These are phyloP conservation scores for Corynespora cassiicola DNA, from an alignment of 2,329 filamentous ascomycete species.

Conservation along the genomic window DNA sequence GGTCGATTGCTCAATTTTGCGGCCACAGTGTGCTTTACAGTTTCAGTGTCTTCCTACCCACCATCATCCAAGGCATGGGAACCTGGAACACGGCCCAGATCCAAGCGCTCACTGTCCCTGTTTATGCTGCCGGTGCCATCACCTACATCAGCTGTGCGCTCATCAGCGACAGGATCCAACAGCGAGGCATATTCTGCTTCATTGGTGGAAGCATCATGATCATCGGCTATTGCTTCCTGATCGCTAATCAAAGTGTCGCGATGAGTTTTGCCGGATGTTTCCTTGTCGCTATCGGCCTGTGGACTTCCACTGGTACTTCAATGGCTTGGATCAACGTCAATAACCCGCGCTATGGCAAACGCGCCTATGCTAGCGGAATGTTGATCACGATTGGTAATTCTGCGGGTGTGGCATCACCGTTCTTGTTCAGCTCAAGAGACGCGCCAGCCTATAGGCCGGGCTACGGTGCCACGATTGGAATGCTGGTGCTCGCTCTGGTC, in stretches of 20 bases:
- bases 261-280: slow-evolving; percentile 35
- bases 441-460: slow-evolving; percentile 25
- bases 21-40: slow-evolving; percentile 1
- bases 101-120: slow-evolving; percentile 4
- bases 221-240: too few species aligned
- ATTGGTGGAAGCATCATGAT: too few species aligned
- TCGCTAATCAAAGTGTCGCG: slow-evolving; percentile 8
- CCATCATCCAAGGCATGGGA: too few species aligned
- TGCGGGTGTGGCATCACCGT: slow-evolving; percentile 14
- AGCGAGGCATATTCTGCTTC: too few species aligned
- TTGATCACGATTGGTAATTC: slow-evolving; percentile 38
- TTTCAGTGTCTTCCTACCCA: slow-evolving; percentile 2
- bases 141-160: slow-evolving; percentile 1
- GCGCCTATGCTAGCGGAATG: slow-evolving; percentile 34
- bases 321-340: slow-evolving; percentile 37
- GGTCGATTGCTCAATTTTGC: slow-evolving; percentile 2
- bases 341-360: slow-evolving; percentile 38
- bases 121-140: slow-evolving; percentile 5
- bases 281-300: slow-evolving; percentile 35
- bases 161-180: neutral
- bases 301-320: slow-evolving; percentile 28
- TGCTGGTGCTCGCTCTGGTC: slow-evolving; percentile 20
- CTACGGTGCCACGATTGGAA: slow-evolving; percentile 29
- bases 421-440: slow-evolving; percentile 22
- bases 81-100: neutral